Percentiles rank a stretch among this genome's conserved stretches.
Conservation (phyloP, 2,329 filamentous ascomycete species). For the Coniochaeta sp. region DNA sequence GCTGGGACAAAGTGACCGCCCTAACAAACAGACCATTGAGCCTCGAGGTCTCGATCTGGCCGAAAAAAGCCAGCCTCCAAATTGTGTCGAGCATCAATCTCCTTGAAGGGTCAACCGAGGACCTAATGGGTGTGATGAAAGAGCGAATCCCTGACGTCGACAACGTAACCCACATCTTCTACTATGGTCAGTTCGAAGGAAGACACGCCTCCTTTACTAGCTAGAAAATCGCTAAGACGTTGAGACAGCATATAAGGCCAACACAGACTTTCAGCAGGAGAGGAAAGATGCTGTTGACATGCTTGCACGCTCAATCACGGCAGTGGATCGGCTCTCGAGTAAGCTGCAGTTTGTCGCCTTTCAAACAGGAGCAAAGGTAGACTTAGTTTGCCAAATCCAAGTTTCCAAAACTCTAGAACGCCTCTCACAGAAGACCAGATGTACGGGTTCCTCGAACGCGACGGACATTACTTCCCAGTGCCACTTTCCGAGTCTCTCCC, state of each 20-base stretch:
- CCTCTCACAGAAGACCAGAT: neutral
- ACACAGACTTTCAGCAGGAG: constrained; percentile 28
- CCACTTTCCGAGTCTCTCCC: constrained; percentile 23
- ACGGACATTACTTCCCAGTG: constrained; percentile 31
- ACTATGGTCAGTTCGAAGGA: constrained; percentile 22
- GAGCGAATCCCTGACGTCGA: constrained; percentile 24
- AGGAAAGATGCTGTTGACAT: constrained; percentile 30
- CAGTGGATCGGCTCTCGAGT: constrained; percentile 23
- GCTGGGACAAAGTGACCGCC: constrained; percentile 13
- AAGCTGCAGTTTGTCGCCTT: constrained; percentile 28
- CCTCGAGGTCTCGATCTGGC: constrained; percentile 25
- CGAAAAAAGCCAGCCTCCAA: constrained; percentile 27
- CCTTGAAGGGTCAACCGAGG: constrained; percentile 27
- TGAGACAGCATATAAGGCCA: constrained; percentile 29
- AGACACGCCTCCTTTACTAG: neutral
- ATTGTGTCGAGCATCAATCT: constrained; percentile 34
- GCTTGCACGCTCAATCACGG: constrained; percentile 27
- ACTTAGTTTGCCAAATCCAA: neutral
- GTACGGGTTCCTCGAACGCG: constrained; percentile 12
- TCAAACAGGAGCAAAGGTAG: constrained; percentile 23
- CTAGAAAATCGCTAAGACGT: neutral
- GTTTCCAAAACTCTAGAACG: no score
- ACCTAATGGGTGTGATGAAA: constrained; percentile 25
- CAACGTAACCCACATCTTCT: constrained; percentile 35
- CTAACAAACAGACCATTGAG: constrained; percentile 16